These are phyloP conservation scores for Backusella macrospora DNA, from an alignment of 192 early-diverging fungal species.

Conservation along the genomic window DNA sequence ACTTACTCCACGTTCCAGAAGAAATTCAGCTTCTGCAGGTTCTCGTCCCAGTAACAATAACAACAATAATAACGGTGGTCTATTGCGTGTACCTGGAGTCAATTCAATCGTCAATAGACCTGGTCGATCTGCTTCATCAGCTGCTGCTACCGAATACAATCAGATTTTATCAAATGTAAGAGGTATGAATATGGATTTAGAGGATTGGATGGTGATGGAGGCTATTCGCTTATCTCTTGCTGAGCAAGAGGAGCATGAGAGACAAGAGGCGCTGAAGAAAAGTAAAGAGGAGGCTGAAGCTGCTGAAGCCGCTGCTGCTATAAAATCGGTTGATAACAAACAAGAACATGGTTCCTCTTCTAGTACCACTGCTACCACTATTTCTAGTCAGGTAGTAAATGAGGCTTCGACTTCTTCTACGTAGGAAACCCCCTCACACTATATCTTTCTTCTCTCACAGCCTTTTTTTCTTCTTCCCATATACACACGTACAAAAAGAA, in stretches of 20 bases:
- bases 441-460: not conserved
- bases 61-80: not conserved
- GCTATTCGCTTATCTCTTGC: slow-evolving; percentile 80
- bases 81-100: slow-evolving; percentile 21
- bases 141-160: slow-evolving; percentile 58
- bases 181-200: slow-evolving; percentile 80
- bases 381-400: not conserved
- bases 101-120: slow-evolving; percentile 30
- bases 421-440: not conserved
- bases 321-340: no score
- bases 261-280: slow-evolving; percentile 37
- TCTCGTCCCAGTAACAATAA: not conserved
- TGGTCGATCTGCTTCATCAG: slow-evolving; percentile 40
- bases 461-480: not conserved
- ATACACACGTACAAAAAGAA: no score
- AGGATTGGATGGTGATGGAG: slow-evolving; percentile 93
- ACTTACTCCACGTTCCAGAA: slow-evolving; percentile 47
- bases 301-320: not conserved
- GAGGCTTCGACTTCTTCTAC: not conserved
- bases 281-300: not conserved
- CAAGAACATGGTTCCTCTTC: no score
- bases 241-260: slow-evolving; percentile 57
- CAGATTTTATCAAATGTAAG: slow-evolving; percentile 68
- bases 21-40: slow-evolving; percentile 33
- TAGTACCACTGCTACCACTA: no score